These are phyloP conservation scores for Lactifluus pinguis DNA, from an alignment of 768 basidiomycete species.

Conservation along the genomic window DNA sequence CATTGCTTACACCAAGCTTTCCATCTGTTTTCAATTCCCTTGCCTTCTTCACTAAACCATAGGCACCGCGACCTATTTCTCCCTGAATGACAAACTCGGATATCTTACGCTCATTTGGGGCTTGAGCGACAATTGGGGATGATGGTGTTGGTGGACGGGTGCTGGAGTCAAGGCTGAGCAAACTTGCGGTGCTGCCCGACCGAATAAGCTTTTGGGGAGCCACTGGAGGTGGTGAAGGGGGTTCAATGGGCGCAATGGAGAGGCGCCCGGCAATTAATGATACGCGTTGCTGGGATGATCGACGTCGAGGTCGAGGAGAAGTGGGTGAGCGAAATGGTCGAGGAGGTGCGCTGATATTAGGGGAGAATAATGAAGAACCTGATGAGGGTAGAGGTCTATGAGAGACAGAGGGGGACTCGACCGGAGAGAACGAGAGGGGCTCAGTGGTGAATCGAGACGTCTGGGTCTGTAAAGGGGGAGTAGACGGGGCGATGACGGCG, in stretches of 20 bases:
- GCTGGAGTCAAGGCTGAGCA: conserved; percentile 49
- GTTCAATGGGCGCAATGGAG: conserved; percentile 66
- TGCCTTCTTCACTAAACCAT: conserved; percentile 88
- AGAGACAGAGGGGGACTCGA: conserved; percentile 22
- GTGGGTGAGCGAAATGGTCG: conserved; percentile 36
- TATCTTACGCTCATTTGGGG: conserved; percentile 56
- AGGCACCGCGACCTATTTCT: conserved; percentile 90
- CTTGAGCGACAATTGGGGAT: conserved; percentile 35
- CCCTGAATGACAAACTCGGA: conserved; percentile 78
- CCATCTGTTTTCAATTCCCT: conserved; percentile 70
- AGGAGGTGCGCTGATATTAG: conserved; percentile 28
- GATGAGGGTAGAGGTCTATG: conserved; percentile 23
- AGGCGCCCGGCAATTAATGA: conserved; percentile 79
- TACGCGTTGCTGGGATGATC: conserved; percentile 79
- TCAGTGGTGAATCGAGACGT: conserved; percentile 22
- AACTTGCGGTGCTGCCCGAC: conserved; percentile 52
- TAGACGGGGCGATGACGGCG: conserved; percentile 13
- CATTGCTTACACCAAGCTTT: conserved; percentile 64
- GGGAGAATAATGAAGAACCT: conserved; percentile 22
- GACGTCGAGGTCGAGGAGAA: conserved; percentile 56
- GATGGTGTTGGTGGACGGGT: conserved; percentile 57
- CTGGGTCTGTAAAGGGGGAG: conserved; percentile 6
- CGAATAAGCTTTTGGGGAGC: conserved; percentile 58
- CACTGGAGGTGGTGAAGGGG: conserved; percentile 53
- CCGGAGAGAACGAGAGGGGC: conserved; percentile 25